Evolutionary conservation across 257 asterid species (phyloP).

Genomic region (Nicotiana attenuata): DNA sequence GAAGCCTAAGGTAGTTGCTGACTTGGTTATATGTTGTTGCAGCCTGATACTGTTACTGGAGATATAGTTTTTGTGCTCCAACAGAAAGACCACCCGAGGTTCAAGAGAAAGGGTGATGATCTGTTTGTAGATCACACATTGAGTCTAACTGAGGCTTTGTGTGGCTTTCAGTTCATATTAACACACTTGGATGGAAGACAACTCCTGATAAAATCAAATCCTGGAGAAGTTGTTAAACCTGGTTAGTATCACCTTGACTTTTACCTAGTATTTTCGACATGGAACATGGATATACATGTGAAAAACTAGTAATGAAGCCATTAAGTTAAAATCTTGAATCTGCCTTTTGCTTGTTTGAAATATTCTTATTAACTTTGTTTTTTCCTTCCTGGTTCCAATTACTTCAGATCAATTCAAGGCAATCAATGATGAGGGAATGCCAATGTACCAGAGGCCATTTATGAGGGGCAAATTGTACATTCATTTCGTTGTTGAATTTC

Average conservation of each 20-base stretch:
- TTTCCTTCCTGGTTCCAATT: neutral
- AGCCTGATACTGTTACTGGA: constrained; percentile 68
- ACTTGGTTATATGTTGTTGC: constrained; percentile 11
- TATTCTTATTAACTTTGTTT: neutral
- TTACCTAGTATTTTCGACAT: neutral
- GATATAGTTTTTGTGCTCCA: constrained; percentile 64
- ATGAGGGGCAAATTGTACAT: constrained; percentile 59
- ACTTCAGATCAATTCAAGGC: constrained; percentile 54
- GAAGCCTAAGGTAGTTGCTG: neutral
- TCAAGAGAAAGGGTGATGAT: constrained; percentile 65
- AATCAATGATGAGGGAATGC: constrained; percentile 71
- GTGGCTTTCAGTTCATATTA: constrained; percentile 62
- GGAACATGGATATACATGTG: neutral
- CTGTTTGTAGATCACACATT: constrained; percentile 59
- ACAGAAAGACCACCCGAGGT: constrained; percentile 63
- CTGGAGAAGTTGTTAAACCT: constrained; percentile 69
- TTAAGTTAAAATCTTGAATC: neutral
- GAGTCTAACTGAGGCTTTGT: constrained; percentile 54
- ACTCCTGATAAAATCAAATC: constrained; percentile 53
- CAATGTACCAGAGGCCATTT: constrained; percentile 54
- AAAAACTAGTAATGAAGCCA: neutral
- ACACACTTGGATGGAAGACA: constrained; percentile 60
- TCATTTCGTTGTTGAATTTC: constrained; percentile 57
- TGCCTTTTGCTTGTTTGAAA: neutral
- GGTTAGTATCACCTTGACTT: constrained; percentile 23